Conservation (phyloP, 2,329 filamentous ascomycete species). For the Nemania sp. region DNA sequence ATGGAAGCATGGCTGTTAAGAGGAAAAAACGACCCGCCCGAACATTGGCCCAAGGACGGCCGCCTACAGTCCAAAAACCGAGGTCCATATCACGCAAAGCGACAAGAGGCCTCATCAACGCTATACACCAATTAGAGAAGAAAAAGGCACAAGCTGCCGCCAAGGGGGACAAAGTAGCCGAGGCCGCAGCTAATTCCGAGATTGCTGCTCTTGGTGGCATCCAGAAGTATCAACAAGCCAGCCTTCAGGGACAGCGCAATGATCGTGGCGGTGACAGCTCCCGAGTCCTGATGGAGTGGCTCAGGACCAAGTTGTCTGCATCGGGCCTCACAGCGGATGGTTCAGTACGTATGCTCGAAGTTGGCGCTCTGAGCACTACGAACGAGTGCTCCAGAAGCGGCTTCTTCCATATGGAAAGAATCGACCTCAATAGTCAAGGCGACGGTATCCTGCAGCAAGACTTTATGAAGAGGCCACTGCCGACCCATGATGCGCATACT, state of each 20-base stretch:
- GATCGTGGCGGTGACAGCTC: conserved; percentile 72
- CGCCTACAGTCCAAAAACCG: conserved; percentile 56
- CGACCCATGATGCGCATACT: conserved; percentile 60
- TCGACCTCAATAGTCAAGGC: conserved; percentile 88
- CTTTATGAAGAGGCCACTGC: conserved; percentile 87
- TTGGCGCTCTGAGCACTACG: conserved; percentile 81
- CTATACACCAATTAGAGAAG: conserved; percentile 68
- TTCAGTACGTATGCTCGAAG: conserved; percentile 74
- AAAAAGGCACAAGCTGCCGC: conserved; percentile 59
- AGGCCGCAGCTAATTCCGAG: conserved; percentile 53
- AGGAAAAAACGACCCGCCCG: conserved; percentile 53
- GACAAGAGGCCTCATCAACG: conserved; percentile 67
- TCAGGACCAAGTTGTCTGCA: conserved; percentile 45
- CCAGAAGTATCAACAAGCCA: conserved; percentile 67
- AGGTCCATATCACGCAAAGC: conserved; percentile 67
- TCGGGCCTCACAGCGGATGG: conserved; percentile 28
- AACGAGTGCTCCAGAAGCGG: conserved; percentile 82
- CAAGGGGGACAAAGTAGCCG: conserved; percentile 56
- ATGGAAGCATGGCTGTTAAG: conserved; percentile 50
- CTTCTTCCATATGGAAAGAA: conserved; percentile 75
- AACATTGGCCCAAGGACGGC: conserved; percentile 58
- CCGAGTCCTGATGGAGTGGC: conserved; percentile 66
- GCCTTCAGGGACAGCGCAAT: conserved; percentile 68
- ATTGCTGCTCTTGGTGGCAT: conserved; percentile 65
- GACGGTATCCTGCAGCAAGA: conserved; percentile 84